Conservation (phyloP, 306 rosid species). For the Vigna reflexopilosa region DNA sequence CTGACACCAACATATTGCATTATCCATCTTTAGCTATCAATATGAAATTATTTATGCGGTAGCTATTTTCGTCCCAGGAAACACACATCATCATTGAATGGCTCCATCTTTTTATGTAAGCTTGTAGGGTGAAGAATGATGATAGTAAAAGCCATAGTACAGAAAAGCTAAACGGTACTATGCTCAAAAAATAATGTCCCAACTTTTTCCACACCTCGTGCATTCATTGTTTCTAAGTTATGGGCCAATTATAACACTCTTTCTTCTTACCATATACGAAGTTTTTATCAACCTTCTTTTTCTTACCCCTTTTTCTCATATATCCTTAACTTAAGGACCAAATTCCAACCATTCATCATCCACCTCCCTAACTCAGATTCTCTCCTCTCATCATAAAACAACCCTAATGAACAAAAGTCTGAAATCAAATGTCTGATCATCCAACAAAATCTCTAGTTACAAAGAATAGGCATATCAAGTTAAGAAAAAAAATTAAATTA, state of each 20-base stretch:
- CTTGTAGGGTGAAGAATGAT: slow-evolving; percentile 43
- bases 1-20: slow-evolving; percentile 35
- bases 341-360: slow-evolving; percentile 41
- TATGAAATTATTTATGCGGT: slow-evolving; percentile 24
- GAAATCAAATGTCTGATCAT: slow-evolving; percentile 21
- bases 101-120: slow-evolving; percentile 42
- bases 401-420: not conserved
- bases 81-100: slow-evolving; percentile 38
- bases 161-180: slow-evolving; percentile 27
- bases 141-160: slow-evolving; percentile 40
- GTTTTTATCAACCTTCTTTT: slow-evolving; percentile 35
- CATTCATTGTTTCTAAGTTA: slow-evolving; percentile 45
- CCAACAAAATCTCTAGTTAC: slow-evolving; percentile 45
- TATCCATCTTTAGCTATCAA: slow-evolving; percentile 36
- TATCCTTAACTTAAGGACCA: slow-evolving; percentile 40
- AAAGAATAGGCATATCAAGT: slow-evolving; percentile 39
- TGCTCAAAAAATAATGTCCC: slow-evolving; percentile 37
- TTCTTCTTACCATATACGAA: not conserved
- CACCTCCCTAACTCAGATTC: slow-evolving; percentile 18
- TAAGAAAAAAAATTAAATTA: not conserved
- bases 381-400: not conserved
- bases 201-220: slow-evolving; percentile 42
- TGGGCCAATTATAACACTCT: slow-evolving; percentile 38
- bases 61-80: slow-evolving; percentile 43
- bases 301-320: not conserved